Conservation (phyloP, 208 protist species). For the Crithidia fasciculata region DNA sequence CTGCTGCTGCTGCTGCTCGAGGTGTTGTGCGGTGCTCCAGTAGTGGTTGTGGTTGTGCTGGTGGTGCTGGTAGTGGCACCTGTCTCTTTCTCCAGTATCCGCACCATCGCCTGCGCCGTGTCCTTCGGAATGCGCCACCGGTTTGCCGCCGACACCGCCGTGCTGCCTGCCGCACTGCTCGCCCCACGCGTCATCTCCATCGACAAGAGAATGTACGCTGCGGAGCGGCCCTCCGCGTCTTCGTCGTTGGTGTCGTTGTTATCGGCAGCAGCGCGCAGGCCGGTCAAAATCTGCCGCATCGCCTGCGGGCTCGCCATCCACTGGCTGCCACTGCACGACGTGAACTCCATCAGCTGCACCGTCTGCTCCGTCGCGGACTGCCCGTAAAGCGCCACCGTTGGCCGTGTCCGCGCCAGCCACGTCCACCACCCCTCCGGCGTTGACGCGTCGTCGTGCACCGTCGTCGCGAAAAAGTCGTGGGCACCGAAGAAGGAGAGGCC, state of each 20-base stretch:
- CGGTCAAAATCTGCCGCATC: constrained; percentile 29
- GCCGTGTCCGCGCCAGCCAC: constrained; percentile 68
- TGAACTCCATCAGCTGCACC: constrained; percentile 61
- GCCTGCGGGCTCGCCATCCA: constrained; percentile 68
- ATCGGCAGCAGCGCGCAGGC: constrained; percentile 15
- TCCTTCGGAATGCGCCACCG: constrained; percentile 47
- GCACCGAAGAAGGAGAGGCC: constrained; percentile 62
- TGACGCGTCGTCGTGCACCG: constrained; percentile 28
- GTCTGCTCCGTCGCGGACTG: constrained; percentile 28
- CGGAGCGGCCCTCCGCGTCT: neutral
- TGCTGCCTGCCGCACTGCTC: constrained; percentile 24
- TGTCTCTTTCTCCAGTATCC: constrained; percentile 31
- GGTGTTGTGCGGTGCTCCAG: neutral
- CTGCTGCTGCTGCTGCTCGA: neutral
- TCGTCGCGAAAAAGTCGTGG: constrained; percentile 57
- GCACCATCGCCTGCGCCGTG: constrained; percentile 39
- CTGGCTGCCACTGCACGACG: constrained; percentile 55
- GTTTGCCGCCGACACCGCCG: constrained; percentile 27
- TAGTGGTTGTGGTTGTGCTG: neutral
- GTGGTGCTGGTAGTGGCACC: constrained; percentile 5
- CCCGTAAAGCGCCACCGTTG: constrained; percentile 44
- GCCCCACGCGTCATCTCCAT: constrained; percentile 36
- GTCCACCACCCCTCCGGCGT: constrained; percentile 36
- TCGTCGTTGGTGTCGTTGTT: constrained; percentile 7
- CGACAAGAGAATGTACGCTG: constrained; percentile 40